Base-by-base conservation (phyloP, 2,329 filamentous ascomycete species). In the Sporothrix variecibatus region DNA sequence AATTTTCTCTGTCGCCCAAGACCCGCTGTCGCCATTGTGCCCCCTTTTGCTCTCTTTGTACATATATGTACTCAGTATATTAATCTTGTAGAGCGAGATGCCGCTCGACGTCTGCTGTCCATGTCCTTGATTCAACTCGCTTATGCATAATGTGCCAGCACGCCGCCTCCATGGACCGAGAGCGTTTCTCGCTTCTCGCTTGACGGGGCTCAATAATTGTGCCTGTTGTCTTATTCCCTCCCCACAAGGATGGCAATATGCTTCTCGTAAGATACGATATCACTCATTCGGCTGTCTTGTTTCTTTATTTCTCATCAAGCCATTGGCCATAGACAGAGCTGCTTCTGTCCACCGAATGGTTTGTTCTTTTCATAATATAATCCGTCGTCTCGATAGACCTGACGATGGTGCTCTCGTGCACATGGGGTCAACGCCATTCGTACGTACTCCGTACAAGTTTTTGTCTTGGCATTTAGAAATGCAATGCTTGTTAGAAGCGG, bases 141-240 rank as follows among this genome's bases (percentile, higher is more conserved):
- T 31, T 60, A 34, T 49, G 9, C 4, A 38, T 4, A 9, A 38
- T 23, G 15, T 34, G 56, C 56, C 56, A 34, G 56, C 15, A 31
- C 26, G 26, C 12, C 53, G 12, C 60, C 12, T n/a, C 49, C 60
- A 49, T 34, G 43, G 43, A 65, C 38, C 67, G 28, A 56, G 28
- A 65, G 31, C 9, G 58, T 28, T 15, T 34, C 28, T 38, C 15
- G 26, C 49, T 56, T 72, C 60, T 72, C 71, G 71, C 71, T 43
- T 67, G 71, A 23, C 70, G 49, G 60, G 40, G 60, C 40, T 49
- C 71, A 68, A 72, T 67, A 72, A 46, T 58, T 49, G 43, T 64
- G 23, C 62, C 62, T 26, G 60, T 23, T 67, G 34, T 46, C 60
- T 67, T 72, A 53, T 53, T 65, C 11, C 71, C 28, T 20, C 23